Base-by-base conservation (phyloP, 225 moss, liverwort and hornwort genomes). In the Sphagnum tenellum region DNA sequence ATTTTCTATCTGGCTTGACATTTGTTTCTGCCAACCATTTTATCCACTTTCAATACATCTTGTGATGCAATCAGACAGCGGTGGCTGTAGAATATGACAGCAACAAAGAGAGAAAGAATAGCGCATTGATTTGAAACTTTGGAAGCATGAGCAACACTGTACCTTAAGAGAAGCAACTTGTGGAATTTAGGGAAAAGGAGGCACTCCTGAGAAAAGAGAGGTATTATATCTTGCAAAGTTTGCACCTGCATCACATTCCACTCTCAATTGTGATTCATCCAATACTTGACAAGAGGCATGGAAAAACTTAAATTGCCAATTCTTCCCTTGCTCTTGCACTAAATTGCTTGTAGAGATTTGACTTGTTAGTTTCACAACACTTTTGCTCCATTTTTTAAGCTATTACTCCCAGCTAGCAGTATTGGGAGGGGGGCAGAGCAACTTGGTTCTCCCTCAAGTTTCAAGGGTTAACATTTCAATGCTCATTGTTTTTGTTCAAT, bases 1-100 rank as follows among this genome's bases (percentile, higher is more conserved):
- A 71, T 7, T 89, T 88, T 47, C 88, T 82, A 83, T 96, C 89
- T 65, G 78, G 78, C 88, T 87, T 96, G 95, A 92, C 83, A 90
- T 70, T 96, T 92, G 57, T 96, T 92, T 71, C 89, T 93, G 86
- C 55, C 64, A 79, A 50, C 29, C 48, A 61, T 29, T 29, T 29
- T 29, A 29, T 29, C 29, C 29, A 29, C 29, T 29, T 29, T 29
- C 29, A 29, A 29, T 29, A 29, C 29, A 29, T 29, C 29, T 29
- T 29, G 29, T 29, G 29, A 29, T 29, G 29, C 29, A 29, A 29
- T 29, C 29, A 3, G 7, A 44, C 44, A 44, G 7, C 13, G 10
- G 12, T 58, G 8, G 12, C 7, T 56, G 56, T 11, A 56, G 3
- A 3, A 13, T 11, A 11, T 5, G 10, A 5, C 5, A 8, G 44